A percentile compares a stretch with the other conserved stretches of the same genome.
Evolutionary conservation across 2,329 filamentous ascomycete genomes (phyloP).

Genomic region (Juglanconis sp.): DNA sequence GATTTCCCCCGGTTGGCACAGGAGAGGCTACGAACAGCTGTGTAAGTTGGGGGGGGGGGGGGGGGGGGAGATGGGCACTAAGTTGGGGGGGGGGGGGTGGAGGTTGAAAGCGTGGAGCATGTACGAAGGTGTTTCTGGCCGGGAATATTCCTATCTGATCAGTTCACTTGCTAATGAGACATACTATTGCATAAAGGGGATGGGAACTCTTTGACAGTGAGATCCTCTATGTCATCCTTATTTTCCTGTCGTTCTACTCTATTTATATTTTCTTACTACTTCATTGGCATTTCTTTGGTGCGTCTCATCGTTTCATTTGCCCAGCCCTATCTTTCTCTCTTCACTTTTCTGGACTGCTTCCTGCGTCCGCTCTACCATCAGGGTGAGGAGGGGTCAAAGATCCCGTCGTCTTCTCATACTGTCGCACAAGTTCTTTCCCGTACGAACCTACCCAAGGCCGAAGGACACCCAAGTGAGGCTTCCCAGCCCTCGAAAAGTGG

Average conservation of each 20-base stretch:
- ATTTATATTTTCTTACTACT: too few relatives aligned
- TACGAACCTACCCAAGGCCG: background rate
- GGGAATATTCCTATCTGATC: background rate
- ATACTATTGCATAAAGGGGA: background rate
- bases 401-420: too few relatives aligned
- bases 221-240: background rate
- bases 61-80: background rate
- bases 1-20: background rate
- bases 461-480: background rate
- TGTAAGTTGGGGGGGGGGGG: too few relatives aligned
- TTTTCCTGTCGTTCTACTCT: too few relatives aligned
- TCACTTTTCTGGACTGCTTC: too few relatives aligned
- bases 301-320: too few relatives aligned
- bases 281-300: too few relatives aligned
- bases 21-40: background rate
- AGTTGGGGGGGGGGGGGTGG: background rate
- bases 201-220: background rate
- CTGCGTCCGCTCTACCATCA: too few relatives aligned
- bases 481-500: too few relatives aligned
- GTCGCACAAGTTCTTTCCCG: too few relatives aligned
- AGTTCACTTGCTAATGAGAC: constrained; percentile 6
- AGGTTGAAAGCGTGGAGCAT: background rate
- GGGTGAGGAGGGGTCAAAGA: too few relatives aligned
- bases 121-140: background rate
- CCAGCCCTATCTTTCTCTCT: too few relatives aligned